Evolutionary conservation across 2,329 filamentous ascomycete species (phyloP), one percentile per base, ranked within the genome.

Genomic region (Colletotrichum tropicale): DNA sequence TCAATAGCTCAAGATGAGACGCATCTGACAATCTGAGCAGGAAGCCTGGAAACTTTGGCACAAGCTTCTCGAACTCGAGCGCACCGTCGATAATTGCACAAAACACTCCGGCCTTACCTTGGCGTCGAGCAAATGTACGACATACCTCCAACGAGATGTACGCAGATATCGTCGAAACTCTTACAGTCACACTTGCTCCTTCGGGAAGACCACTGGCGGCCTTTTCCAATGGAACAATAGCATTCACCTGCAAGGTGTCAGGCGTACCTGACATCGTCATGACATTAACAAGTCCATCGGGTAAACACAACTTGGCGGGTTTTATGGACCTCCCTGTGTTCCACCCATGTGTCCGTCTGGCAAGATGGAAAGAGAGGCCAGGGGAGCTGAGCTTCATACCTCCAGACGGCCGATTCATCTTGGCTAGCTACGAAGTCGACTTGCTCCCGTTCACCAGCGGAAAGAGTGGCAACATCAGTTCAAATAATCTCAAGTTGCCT

Each of bases 141-240:
- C 97, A 99, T 84, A 98, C 96, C 6, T 98, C 95, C 71, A 99
- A 98, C 85, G 97, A 99, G 84, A 89, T 99, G 79, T 98, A 98
- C 83, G 96, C 98, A 73, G 97, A 99, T 83, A 92, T 99, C 15
- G 92, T 99, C 76, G 97, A 99, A 86, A 95, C 95, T 2, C 88
- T 99, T 1, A 92, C 93, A 2, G 95, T 98, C 55, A 98, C 94
- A 0, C 90, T 98, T 56, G 96, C 97, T 1, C 97, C 97, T 0
- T 98, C 96, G 0, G 97, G 97, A 6, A 91, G 96, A 16, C 94
- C 96, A 2, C 89, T 99, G 26, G 93, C 95, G 9, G 96, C 97
- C 5, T 93, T 98, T 78, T 94, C 95, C 16, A 94, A 97, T 80
- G 97, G 97, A 18, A 98, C 95, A 6, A 96, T 99, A 79, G 96